Conservation (phyloP, 1,139 yeast genomes). For the Blastobotrys petasosporus region DNA sequence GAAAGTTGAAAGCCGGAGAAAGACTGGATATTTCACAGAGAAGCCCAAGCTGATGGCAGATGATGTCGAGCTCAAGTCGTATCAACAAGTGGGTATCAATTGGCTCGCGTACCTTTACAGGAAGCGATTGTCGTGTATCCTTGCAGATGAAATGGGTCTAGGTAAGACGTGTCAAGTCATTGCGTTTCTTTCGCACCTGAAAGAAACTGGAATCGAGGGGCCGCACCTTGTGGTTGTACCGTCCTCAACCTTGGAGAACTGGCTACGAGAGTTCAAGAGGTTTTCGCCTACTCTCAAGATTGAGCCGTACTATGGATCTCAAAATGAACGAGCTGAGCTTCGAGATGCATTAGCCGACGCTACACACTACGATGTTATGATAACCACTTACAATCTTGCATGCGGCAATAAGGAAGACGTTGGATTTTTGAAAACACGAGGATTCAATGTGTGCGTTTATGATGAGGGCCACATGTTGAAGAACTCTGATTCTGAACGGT, state of each 20-base stretch:
- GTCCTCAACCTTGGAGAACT: conserved; percentile 91
- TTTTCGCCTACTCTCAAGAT: conserved; percentile 77
- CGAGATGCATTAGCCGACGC: conserved; percentile 55
- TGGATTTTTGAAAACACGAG: conserved; percentile 63
- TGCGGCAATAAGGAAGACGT: conserved; percentile 81
- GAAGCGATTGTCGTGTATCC: conserved; percentile 76
- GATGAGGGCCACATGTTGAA: conserved; percentile 98
- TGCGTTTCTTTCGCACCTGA: conserved; percentile 81
- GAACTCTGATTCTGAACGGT: conserved; percentile 83
- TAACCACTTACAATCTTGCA: conserved; percentile 89
- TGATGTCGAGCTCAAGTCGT: conserved; percentile 67
- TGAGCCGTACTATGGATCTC: conserved; percentile 91
- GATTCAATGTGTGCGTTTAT: conserved; percentile 82
- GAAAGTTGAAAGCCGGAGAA: conserved; percentile 22
- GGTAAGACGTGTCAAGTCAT: conserved; percentile 97
- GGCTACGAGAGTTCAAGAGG: conserved; percentile 90
- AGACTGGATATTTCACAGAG: conserved; percentile 48
- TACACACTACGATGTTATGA: conserved; percentile 78
- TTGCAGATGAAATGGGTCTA: conserved; percentile 97
- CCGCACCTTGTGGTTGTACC: conserved; percentile 87
- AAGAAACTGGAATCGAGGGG: conserved; percentile 53
- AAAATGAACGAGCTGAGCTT: conserved; percentile 75
- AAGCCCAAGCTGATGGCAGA: conserved; percentile 64
- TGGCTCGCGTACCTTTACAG: conserved; percentile 82
- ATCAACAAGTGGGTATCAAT: conserved; percentile 92